These are phyloP conservation scores for Diplodia seriata DNA, from an alignment of 2,329 filamentous ascomycete genomes.

Conservation along the genomic window DNA sequence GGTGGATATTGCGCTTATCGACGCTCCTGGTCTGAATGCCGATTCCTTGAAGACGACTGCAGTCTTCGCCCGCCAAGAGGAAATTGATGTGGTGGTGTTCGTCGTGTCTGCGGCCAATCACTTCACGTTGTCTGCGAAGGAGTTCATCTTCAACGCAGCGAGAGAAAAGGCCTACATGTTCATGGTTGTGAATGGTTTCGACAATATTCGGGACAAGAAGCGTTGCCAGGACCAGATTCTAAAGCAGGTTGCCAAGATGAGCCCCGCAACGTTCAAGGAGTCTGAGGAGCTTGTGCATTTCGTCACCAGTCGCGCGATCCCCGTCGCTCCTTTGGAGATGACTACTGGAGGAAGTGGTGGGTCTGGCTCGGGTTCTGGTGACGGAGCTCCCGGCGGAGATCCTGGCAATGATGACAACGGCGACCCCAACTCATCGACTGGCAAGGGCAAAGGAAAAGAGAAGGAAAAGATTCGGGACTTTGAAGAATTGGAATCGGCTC, in stretches of 20 bases:
- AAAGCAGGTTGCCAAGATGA: conserved; percentile 86
- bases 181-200: conserved; percentile 97
- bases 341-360: conserved; percentile 60
- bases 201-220: conserved; percentile 89
- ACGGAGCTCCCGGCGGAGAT: conserved; percentile 42
- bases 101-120: conserved; percentile 98
- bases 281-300: conserved; percentile 93
- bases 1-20: conserved; percentile 96
- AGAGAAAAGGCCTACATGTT: conserved; percentile 99
- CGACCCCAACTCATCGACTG: conserved; percentile 53
- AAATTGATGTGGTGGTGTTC: conserved; percentile 98
- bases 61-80: conserved; percentile 94
- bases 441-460: conserved; percentile 74
- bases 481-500: conserved; percentile 83
- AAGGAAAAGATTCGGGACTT: conserved; percentile 89
- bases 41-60: conserved; percentile 97
- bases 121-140: conserved; percentile 95
- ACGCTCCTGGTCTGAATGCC: conserved; percentile 92
- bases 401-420: conserved; percentile 55
- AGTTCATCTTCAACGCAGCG: conserved; percentile 95
- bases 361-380: conserved; percentile 43
- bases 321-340: conserved; percentile 68
- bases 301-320: conserved; percentile 95
- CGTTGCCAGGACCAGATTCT: conserved; percentile 92
- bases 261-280: conserved; percentile 91